Percentiles rank a stretch among this genome's conserved stretches.
Evolutionary conservation across 352 stramenopile genomes (phyloP).

Genomic region (Phytophthora palmivora): DNA sequence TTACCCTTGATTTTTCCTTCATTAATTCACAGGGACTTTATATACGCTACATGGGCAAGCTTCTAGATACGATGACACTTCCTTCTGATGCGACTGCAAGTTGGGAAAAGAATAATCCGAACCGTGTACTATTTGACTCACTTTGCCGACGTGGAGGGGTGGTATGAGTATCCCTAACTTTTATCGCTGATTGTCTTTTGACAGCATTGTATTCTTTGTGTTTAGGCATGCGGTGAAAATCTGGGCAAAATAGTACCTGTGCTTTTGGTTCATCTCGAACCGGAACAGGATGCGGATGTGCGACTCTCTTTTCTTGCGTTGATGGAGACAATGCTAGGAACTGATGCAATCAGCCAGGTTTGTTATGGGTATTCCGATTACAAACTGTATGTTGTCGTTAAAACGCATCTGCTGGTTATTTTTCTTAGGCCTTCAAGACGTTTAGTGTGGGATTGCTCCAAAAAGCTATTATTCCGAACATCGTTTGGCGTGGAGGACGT

Average conservation of each 20-base stretch:
- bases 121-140: slow-evolving; percentile 79
- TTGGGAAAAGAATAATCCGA: slow-evolving; percentile 74
- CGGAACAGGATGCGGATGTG: slow-evolving; percentile 73
- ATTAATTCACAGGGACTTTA: slow-evolving; percentile 58
- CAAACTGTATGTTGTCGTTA: not conserved
- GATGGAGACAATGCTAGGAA: slow-evolving; percentile 82
- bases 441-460: slow-evolving; percentile 69
- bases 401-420: slow-evolving; percentile 3
- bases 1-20: slow-evolving; percentile 1
- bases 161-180: slow-evolving; percentile 36
- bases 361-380: not conserved
- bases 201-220: not conserved
- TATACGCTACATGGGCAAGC: slow-evolving; percentile 50
- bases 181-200: slow-evolving; percentile 2
- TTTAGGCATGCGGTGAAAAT: slow-evolving; percentile 66
- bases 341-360: slow-evolving; percentile 61
- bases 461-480: slow-evolving; percentile 89
- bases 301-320: slow-evolving; percentile 85
- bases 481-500: slow-evolving; percentile 88
- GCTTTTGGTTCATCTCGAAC: slow-evolving; percentile 71
- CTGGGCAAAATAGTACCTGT: slow-evolving; percentile 67
- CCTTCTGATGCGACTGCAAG: slow-evolving; percentile 38
- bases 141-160: slow-evolving; percentile 67
- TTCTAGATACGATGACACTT: slow-evolving; percentile 64
- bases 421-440: slow-evolving; percentile 60